Evolutionary conservation across 768 basidiomycete genomes (phyloP).

Genomic region (Lactifluus pinguis): DNA sequence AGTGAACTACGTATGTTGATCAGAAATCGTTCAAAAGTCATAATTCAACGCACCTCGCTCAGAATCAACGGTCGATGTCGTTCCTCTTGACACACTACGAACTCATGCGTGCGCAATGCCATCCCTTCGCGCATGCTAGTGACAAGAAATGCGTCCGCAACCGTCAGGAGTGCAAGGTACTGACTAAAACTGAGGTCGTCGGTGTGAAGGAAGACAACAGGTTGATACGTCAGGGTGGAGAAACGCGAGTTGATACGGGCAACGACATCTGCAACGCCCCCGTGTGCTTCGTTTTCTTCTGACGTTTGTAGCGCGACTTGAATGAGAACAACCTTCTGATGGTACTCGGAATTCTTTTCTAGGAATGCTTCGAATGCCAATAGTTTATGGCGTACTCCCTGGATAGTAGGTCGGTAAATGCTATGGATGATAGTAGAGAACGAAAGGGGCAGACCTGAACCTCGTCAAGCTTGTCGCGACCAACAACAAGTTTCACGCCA

Average conservation of each 20-base stretch:
- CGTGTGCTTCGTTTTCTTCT: conserved; percentile 63
- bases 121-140: conserved; percentile 83
- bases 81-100: conserved; percentile 76
- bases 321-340: conserved; percentile 75
- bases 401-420: not conserved
- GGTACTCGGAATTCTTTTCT: conserved; percentile 69
- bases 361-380: conserved; percentile 78
- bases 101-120: conserved; percentile 76
- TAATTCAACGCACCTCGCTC: conserved; percentile 49
- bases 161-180: conserved; percentile 71
- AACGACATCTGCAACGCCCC: conserved; percentile 65
- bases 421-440: conserved; percentile 30
- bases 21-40: not conserved
- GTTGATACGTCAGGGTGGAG: conserved; percentile 80
- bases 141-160: conserved; percentile 80
- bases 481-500: conserved; percentile 82
- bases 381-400: conserved; percentile 77
- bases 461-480: conserved; percentile 82
- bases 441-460: conserved; percentile 31
- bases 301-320: conserved; percentile 84
- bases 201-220: conserved; percentile 78
- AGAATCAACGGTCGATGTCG: conserved; percentile 61
- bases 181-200: conserved; percentile 80
- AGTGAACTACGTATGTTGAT: conserved; percentile 49
- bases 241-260: conserved; percentile 76